Percentiles rank a stretch among this genome's conserved stretches.
These are phyloP conservation scores for Ogataea nitratoaversa DNA, from an alignment of 805 yeast species.

Conservation along the genomic window DNA sequence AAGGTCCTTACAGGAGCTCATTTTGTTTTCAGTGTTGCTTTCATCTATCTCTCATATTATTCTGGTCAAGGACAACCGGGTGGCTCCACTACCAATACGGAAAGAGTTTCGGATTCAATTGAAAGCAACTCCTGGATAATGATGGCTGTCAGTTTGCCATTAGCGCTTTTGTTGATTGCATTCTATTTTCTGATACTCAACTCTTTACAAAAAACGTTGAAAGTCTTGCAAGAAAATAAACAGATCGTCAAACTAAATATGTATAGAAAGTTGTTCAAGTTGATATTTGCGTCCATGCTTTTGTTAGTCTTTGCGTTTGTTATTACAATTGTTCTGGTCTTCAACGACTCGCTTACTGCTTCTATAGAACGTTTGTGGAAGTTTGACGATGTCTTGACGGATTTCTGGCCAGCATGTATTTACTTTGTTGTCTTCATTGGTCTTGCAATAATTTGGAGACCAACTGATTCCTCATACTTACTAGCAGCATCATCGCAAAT, in stretches of 20 bases:
- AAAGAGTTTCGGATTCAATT: slow-evolving; percentile 46
- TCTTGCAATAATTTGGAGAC: slow-evolving; percentile 93
- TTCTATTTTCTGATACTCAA: slow-evolving; percentile 74
- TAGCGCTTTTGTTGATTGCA: slow-evolving; percentile 59
- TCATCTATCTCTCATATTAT: slow-evolving; percentile 43
- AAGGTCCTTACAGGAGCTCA: slow-evolving; percentile 55
- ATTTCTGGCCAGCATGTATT: slow-evolving; percentile 92
- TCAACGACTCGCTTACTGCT: slow-evolving; percentile 71
- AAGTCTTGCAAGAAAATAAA: slow-evolving; percentile 72
- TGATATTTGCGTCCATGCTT: slow-evolving; percentile 69
- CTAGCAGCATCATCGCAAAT: slow-evolving; percentile 92
- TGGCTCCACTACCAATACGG: slow-evolving; percentile 28
- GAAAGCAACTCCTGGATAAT: slow-evolving; percentile 43
- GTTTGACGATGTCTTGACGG: slow-evolving; percentile 78
- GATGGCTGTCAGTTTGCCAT: slow-evolving; percentile 62
- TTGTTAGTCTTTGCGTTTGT: slow-evolving; percentile 68
- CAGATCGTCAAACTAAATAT: slow-evolving; percentile 87
- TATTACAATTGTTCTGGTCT: slow-evolving; percentile 61
- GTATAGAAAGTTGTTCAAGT: slow-evolving; percentile 73
- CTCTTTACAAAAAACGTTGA: slow-evolving; percentile 71
- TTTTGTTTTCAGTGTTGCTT: slow-evolving; percentile 50
- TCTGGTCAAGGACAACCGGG: slow-evolving; percentile 31
- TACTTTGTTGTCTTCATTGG: slow-evolving; percentile 81
- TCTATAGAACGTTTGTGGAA: slow-evolving; percentile 89
- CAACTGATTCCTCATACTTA: slow-evolving; percentile 91